Base-by-base conservation (phyloP, 805 yeast genomes). In the Candida lessepsii region DNA sequence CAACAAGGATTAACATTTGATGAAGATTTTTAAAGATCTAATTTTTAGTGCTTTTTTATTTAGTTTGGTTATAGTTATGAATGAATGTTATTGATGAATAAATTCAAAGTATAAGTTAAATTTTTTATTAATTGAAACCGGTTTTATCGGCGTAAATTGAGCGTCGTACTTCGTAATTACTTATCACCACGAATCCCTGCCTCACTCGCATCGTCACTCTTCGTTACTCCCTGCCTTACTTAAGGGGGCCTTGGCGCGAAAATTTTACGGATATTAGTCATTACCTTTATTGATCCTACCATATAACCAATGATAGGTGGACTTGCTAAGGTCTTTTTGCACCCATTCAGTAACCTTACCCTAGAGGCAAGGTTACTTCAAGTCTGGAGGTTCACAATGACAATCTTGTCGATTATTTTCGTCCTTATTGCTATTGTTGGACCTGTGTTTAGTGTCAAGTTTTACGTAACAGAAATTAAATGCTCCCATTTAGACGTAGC, bases 401-500 rank as follows among this genome's bases (percentile, higher is more conserved):
- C 58, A 3, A 6, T 51, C 11, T 15, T 41, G 1, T 39, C 65
- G 1, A 14, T 60, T 0, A 33, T 47, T 3, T 45, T 49, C 17
- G 42, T 57, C 3, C 37, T 65, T 6, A 45, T 50, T 7, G 38
- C 57, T 5, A 43, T 63, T 30, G 43, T 61, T 9, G 58, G 63
- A 3, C 70, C 71, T 3, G 31, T 53, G 3, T 20, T 50, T 9
- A 39, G 54, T 16, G 39, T 37, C 7, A 30, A 39, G 2, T 46
- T 53, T 16, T 60, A 57, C 46, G 51, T 71, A 8, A 61, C 67
- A 5, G 51, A 68, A 28, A 58, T 80, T 27, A 71, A 73, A 49
- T 76, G 80, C 42, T 66, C 74, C 3, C 80, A 75, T 47, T 56
- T 70, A 5, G 78, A 76, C 44, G 74, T 80, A 14, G 71, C 80